phyloP scores from a whole-genome alignment of 768 basidiomycete species.

The Megacollybia marginata region DNA sequence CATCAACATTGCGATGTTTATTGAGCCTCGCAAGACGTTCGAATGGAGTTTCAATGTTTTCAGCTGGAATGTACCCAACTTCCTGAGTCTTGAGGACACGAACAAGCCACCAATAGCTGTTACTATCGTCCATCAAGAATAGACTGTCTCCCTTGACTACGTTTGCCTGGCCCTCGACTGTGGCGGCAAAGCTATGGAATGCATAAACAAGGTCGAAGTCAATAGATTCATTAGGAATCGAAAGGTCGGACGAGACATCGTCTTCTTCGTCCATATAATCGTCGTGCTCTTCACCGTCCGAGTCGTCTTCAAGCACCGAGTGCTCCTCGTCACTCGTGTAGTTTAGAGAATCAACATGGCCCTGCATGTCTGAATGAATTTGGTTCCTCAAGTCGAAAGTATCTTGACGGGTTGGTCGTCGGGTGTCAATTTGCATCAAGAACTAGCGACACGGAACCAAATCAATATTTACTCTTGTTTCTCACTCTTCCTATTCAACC shows the following conservation, averaged over 20 bases:
- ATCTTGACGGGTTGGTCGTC: constrained; percentile 36
- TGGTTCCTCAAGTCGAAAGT: constrained; percentile 70
- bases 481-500: constrained; percentile 27
- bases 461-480: too few relatives aligned
- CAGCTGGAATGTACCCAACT: constrained; percentile 97
- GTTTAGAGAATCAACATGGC: constrained; percentile 36
- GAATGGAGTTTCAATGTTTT: constrained; percentile 98
- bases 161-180: constrained; percentile 97
- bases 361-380: constrained; percentile 46
- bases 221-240: constrained; percentile 86
- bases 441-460: too few relatives aligned
- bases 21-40: constrained; percentile 93
- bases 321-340: constrained; percentile 55
- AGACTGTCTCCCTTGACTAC: constrained; percentile 98
- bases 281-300: constrained; percentile 64
- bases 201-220: constrained; percentile 91
- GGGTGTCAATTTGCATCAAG: constrained; percentile 4
- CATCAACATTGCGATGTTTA: constrained; percentile 96
- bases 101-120: constrained; percentile 99
- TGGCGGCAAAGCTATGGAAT: constrained; percentile 95
- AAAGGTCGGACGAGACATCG: constrained; percentile 74
- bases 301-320: constrained; percentile 82
- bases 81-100: constrained; percentile 97
- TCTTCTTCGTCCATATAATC: constrained; percentile 68
- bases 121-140: constrained; percentile 95